A percentile compares a stretch with the other conserved stretches of the same genome.
Evolutionary conservation across 2,329 filamentous ascomycete species (phyloP).

Genomic region (Fusarium redolens): DNA sequence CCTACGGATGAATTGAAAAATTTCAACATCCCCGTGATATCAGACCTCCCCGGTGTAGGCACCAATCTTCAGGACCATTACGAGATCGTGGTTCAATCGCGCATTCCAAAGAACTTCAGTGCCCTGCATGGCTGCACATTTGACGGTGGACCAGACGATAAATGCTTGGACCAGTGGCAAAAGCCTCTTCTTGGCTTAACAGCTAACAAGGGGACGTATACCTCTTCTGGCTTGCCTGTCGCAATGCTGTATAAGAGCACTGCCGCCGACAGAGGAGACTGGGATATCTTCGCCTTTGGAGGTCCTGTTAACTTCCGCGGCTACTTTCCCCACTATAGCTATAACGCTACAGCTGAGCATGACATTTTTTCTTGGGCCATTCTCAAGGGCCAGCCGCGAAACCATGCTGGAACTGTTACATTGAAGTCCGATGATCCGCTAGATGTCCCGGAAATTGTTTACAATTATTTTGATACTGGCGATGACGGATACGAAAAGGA

Average conservation of each 20-base stretch:
- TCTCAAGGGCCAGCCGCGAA: constrained; percentile 72
- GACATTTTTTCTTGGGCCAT: constrained; percentile 56
- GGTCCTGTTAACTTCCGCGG: constrained; percentile 65
- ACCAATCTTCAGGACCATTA: constrained; percentile 68
- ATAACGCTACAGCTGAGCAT: constrained; percentile 56
- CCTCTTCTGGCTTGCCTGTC: constrained; percentile 63
- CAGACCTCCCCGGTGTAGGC: constrained; percentile 65
- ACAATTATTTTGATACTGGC: constrained; percentile 69
- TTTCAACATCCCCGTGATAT: constrained; percentile 57
- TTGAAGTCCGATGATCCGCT: constrained; percentile 71
- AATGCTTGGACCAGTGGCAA: constrained; percentile 52
- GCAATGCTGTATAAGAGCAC: constrained; percentile 55
- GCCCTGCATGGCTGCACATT: constrained; percentile 49
- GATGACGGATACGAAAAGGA: constrained; percentile 59
- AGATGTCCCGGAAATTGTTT: constrained; percentile 71
- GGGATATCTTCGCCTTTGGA: constrained; percentile 66
- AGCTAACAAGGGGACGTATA: constrained; percentile 49
- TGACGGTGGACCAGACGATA: constrained; percentile 42
- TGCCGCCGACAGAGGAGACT: constrained; percentile 52
- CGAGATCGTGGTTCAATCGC: constrained; percentile 50
- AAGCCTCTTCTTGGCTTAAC: constrained; percentile 27
- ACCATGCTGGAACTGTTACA: constrained; percentile 69
- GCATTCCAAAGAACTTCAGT: constrained; percentile 40
- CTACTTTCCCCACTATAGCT: constrained; percentile 66
- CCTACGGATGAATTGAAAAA: constrained; percentile 54